Percentiles rank a stretch among this genome's conserved stretches.
Conservation (phyloP, 2,329 filamentous ascomycete species). For the Cladosporium sp. region DNA sequence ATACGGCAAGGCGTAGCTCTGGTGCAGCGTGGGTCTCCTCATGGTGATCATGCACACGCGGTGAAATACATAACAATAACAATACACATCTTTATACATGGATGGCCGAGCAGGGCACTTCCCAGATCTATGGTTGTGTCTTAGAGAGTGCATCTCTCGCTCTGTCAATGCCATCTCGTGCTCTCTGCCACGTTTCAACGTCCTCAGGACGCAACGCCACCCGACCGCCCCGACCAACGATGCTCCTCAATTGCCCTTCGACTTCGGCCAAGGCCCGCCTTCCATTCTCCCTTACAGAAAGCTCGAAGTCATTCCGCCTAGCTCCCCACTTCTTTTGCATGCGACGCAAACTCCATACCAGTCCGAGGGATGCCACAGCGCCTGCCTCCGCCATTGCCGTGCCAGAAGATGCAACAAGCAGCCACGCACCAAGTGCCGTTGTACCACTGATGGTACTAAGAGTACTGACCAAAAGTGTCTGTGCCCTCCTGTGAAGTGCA, state of each 20-base stretch:
- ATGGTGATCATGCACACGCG: no score
- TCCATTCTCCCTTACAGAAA: constrained; percentile 54
- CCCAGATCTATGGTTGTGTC: neutral
- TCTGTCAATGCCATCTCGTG: constrained; percentile 42
- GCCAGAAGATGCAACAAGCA: constrained; percentile 51
- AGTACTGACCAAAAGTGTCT: constrained; percentile 62
- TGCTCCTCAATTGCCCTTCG: constrained; percentile 45
- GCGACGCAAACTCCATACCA: constrained; percentile 54
- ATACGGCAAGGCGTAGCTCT: no score
- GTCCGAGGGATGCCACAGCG: constrained; percentile 55
- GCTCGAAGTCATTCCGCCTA: constrained; percentile 50
- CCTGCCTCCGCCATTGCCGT: constrained; percentile 55
- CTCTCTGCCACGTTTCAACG: constrained; percentile 36
- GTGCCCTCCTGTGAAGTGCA: constrained; percentile 42
- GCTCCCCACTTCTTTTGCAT: constrained; percentile 58
- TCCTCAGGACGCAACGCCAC: constrained; percentile 33
- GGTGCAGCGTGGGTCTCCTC: no score
- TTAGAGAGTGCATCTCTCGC: constrained; percentile 45
- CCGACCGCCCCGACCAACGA: constrained; percentile 44
- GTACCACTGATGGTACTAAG: constrained; percentile 62
- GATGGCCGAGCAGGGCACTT: neutral
- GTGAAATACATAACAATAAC: no score
- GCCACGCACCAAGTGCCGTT: constrained; percentile 51
- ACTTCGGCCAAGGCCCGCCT: constrained; percentile 51
- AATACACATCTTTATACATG: neutral